Evolutionary conservation across 2,329 filamentous ascomycete species (phyloP).

Genomic region (Alternaria postmessia): DNA sequence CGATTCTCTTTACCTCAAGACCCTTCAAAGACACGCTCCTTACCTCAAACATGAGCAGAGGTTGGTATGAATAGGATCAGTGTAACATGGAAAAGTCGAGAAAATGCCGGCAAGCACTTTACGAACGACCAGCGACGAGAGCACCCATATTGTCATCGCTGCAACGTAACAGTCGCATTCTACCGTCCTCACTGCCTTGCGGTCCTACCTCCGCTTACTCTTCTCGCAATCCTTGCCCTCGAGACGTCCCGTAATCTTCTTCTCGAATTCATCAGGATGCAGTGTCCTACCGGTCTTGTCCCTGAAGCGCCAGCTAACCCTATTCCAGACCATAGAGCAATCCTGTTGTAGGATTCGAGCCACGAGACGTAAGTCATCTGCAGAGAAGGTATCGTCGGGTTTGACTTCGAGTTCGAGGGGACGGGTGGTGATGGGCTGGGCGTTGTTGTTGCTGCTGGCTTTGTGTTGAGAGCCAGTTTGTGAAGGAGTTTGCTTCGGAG

Average conservation of each 20-base stretch:
- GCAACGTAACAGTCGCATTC: neutral
- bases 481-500: conserved; percentile 10
- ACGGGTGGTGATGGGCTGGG: neutral
- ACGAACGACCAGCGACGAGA: neutral
- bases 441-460: neutral
- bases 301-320: conserved; percentile 58
- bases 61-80: neutral
- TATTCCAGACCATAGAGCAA: conserved; percentile 55
- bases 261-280: conserved; percentile 53
- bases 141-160: neutral
- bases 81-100: neutral
- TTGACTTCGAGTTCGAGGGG: conserved; percentile 30
- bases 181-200: neutral
- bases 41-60: neutral
- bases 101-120: neutral
- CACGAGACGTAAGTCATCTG: conserved; percentile 52
- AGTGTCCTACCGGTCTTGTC: conserved; percentile 59
- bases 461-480: conserved; percentile 4
- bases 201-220: neutral
- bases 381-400: conserved; percentile 40
- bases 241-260: conserved; percentile 49
- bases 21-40: neutral
- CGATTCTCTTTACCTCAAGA: neutral
- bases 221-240: conserved; percentile 12
- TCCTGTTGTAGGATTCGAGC: conserved; percentile 56